phyloP scores from a whole-genome alignment of 805 yeast species.

The Zygoascus flipseniorum region DNA sequence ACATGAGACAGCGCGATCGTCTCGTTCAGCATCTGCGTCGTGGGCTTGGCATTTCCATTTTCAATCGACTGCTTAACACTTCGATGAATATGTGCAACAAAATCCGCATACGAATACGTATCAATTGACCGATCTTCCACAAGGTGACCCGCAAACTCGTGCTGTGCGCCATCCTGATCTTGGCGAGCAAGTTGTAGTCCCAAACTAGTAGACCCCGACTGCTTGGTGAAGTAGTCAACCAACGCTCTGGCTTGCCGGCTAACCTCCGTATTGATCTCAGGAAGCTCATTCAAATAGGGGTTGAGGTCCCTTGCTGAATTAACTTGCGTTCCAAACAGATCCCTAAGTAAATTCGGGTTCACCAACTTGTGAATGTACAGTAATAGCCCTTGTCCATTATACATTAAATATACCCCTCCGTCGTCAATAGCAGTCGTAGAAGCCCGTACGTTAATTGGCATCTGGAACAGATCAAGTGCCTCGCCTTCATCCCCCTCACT shows the following conservation, averaged over 20 bases:
- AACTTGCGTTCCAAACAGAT: slow-evolving; percentile 59
- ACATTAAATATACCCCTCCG: slow-evolving; percentile 73
- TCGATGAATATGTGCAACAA: slow-evolving; percentile 58
- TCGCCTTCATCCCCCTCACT: slow-evolving; percentile 16
- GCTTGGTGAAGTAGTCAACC: slow-evolving; percentile 44
- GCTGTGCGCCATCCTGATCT: slow-evolving; percentile 52
- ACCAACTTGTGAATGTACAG: slow-evolving; percentile 67
- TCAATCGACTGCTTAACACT: slow-evolving; percentile 25
- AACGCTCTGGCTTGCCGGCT: slow-evolving; percentile 60
- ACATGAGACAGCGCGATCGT: slow-evolving; percentile 8
- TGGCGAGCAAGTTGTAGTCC: slow-evolving; percentile 57
- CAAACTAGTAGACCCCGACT: slow-evolving; percentile 32
- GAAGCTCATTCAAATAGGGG: slow-evolving; percentile 50
- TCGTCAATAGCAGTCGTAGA: slow-evolving; percentile 36
- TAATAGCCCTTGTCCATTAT: slow-evolving; percentile 52
- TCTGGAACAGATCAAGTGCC: slow-evolving; percentile 25
- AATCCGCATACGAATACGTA: slow-evolving; percentile 56
- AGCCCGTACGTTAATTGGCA: slow-evolving; percentile 45
- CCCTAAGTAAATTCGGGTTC: slow-evolving; percentile 57
- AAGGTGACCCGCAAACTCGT: slow-evolving; percentile 48
- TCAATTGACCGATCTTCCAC: slow-evolving; percentile 65
- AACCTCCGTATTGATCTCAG: slow-evolving; percentile 59
- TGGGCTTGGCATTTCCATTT: slow-evolving; percentile 9
- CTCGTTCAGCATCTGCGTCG: slow-evolving; percentile 9
- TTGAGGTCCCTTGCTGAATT: slow-evolving; percentile 35